Percentiles rank a stretch among this genome's conserved stretches.
phyloP scores from a whole-genome alignment of 2,329 filamentous ascomycete species.

The Claviceps monticola region DNA sequence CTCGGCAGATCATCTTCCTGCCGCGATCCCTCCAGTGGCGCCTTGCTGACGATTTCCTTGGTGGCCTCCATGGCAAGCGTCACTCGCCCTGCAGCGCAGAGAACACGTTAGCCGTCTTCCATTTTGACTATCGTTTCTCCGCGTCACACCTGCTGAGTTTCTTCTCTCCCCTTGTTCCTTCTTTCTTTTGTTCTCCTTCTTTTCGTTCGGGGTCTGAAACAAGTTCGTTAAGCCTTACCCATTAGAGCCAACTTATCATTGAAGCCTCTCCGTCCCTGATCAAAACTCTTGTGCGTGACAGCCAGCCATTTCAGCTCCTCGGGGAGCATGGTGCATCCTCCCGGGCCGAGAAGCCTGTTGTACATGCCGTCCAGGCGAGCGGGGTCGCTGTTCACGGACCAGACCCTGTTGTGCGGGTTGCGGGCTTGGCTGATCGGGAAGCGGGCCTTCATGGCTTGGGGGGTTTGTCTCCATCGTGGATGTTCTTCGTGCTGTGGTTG shows the following conservation, averaged over 20 bases:
- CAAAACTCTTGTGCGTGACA: constrained; percentile 95
- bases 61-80: constrained; percentile 25
- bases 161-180: neutral
- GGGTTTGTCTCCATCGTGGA: constrained; percentile 60
- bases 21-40: constrained; percentile 13
- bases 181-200: no score
- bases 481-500: neutral
- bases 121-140: no score
- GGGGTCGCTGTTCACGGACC: constrained; percentile 63
- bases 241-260: constrained; percentile 87
- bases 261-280: constrained; percentile 85
- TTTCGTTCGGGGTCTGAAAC: neutral
- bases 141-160: neutral
- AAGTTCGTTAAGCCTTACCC: constrained; percentile 36
- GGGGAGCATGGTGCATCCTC: constrained; percentile 58
- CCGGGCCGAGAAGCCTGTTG: constrained; percentile 56
- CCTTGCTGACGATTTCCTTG: constrained; percentile 23
- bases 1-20: constrained; percentile 39
- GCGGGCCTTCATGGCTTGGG: constrained; percentile 53
- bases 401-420: constrained; percentile 39
- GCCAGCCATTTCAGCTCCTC: constrained; percentile 96
- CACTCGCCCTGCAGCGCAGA: constrained; percentile 19
- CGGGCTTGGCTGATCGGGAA: constrained; percentile 47
- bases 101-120: neutral
- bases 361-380: constrained; percentile 65